phyloP scores from a whole-genome alignment of 371 early-diverging fungal genomes.

The Actinomortierella wolfii region DNA sequence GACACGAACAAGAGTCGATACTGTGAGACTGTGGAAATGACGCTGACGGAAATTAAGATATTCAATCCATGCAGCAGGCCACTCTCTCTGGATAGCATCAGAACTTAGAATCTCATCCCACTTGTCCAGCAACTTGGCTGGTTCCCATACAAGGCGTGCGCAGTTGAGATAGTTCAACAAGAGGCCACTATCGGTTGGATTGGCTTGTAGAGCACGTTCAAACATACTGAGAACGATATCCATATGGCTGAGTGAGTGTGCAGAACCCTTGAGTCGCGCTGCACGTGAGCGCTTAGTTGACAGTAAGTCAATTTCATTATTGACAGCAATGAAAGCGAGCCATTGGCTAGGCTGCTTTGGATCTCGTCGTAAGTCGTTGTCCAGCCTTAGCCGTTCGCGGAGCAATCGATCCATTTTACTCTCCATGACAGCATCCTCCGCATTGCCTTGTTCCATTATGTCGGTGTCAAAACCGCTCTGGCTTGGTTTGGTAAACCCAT shows the following conservation, averaged over 20 bases:
- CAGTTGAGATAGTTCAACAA: constrained; percentile 63
- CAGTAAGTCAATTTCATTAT: constrained; percentile 56
- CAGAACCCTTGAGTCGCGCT: constrained; percentile 25
- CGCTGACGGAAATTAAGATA: constrained; percentile 81
- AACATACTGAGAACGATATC: constrained; percentile 79
- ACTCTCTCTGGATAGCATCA: constrained; percentile 8
- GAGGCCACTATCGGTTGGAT: constrained; percentile 65
- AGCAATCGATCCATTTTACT: constrained; percentile 24
- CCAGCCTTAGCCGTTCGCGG: constrained; percentile 28
- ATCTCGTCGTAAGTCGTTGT: constrained; percentile 48
- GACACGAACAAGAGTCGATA: constrained; percentile 42
- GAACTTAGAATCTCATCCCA: constrained; percentile 70
- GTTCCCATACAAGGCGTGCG: constrained; percentile 68
- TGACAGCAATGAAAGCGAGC: constrained; percentile 73
- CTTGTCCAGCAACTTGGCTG: constrained; percentile 62
- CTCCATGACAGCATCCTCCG: constrained; percentile 33
- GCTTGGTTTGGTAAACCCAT: constrained; percentile 34
- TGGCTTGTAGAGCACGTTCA: constrained; percentile 69
- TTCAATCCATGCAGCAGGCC: constrained; percentile 69
- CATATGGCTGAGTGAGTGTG: constrained; percentile 51
- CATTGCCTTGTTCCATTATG: constrained; percentile 32
- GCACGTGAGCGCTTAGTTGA: constrained; percentile 32
- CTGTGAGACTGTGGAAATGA: constrained; percentile 70
- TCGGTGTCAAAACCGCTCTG: constrained; percentile 32
- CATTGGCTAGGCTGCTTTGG: constrained; percentile 67